Evolutionary conservation across 2,329 filamentous ascomycete genomes (phyloP).

Genomic region (Penicillium sp.): DNA sequence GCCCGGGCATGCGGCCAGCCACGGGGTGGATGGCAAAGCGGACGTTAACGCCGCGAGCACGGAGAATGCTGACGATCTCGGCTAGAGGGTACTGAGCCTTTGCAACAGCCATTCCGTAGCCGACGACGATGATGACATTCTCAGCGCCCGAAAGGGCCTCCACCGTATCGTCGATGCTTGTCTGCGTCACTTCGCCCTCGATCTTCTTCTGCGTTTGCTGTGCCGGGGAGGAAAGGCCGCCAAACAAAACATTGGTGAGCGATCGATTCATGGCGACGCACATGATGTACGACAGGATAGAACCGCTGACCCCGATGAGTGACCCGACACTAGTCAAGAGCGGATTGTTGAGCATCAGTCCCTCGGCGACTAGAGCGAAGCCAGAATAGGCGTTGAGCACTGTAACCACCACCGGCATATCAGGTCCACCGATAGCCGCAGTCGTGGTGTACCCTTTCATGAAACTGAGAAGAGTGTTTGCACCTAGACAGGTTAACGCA

Average conservation of each 20-base stretch:
- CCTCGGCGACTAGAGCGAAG: constrained; percentile 85
- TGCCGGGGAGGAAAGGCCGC: constrained; percentile 67
- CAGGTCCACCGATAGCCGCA: constrained; percentile 83
- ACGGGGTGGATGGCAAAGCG: constrained; percentile 90
- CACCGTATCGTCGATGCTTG: constrained; percentile 75
- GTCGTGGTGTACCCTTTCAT: constrained; percentile 86
- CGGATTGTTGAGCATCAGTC: constrained; percentile 86
- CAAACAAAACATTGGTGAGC: constrained; percentile 85
- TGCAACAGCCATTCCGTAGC: constrained; percentile 91
- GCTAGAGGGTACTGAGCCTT: constrained; percentile 90
- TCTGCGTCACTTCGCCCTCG: constrained; percentile 75
- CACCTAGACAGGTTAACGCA: constrained; percentile 72
- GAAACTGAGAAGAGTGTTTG: constrained; percentile 76
- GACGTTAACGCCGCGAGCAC: constrained; percentile 74
- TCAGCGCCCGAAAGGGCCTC: constrained; percentile 74
- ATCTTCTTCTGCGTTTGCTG: constrained; percentile 66
- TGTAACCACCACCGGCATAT: constrained; percentile 90
- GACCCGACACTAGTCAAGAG: constrained; percentile 82
- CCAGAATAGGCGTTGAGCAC: constrained; percentile 89
- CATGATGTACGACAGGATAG: constrained; percentile 82
- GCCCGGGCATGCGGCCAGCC: constrained; percentile 86
- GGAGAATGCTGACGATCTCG: constrained; percentile 72
- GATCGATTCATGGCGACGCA: constrained; percentile 91
- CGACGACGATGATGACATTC: constrained; percentile 84
- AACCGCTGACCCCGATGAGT: constrained; percentile 83